Percentiles rank a stretch among this genome's conserved stretches.
Conservation (phyloP, 2,329 filamentous ascomycete species). For the Xylariaceae sp. region DNA sequence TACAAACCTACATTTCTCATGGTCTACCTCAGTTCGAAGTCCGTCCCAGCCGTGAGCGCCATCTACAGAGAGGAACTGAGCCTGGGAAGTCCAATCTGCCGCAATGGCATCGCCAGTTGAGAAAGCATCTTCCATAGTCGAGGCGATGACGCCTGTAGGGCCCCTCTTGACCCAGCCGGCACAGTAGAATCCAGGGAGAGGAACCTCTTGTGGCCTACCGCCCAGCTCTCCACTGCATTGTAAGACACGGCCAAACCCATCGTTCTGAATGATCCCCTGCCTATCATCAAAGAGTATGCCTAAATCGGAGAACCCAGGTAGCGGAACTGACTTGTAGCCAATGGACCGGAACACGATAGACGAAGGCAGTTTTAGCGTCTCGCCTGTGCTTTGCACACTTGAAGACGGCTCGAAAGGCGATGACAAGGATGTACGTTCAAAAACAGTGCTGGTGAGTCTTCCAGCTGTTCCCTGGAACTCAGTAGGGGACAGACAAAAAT, state of each 20-base stretch:
- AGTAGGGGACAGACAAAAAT: slow-evolving; percentile 77
- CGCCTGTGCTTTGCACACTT: slow-evolving; percentile 43
- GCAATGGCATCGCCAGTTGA: slow-evolving; percentile 78
- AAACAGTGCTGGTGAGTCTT: slow-evolving; percentile 61
- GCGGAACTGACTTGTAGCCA: slow-evolving; percentile 78
- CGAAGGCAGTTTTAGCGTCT: slow-evolving; percentile 53
- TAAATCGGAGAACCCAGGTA: slow-evolving; percentile 69
- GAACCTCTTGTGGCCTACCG: slow-evolving; percentile 36
- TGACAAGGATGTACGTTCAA: slow-evolving; percentile 57
- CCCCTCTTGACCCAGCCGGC: slow-evolving; percentile 96
- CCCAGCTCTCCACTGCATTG: slow-evolving; percentile 24
- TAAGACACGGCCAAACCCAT: slow-evolving; percentile 68
- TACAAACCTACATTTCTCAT: slow-evolving; percentile 57
- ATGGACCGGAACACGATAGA: slow-evolving; percentile 86
- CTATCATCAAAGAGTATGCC: slow-evolving; percentile 73
- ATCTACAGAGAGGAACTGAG: slow-evolving; percentile 34
- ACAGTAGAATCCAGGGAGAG: slow-evolving; percentile 74
- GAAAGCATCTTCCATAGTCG: slow-evolving; percentile 94
- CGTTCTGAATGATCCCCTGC: slow-evolving; percentile 77
- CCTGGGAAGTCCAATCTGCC: slow-evolving; percentile 62
- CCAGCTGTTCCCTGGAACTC: slow-evolving; percentile 55
- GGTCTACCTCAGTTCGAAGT: slow-evolving; percentile 56
- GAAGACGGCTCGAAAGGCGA: slow-evolving; percentile 51
- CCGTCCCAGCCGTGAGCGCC: slow-evolving; percentile 66
- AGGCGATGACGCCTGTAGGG: slow-evolving; percentile 91